These are phyloP conservation scores for Neofusicoccum sp. DNA, from an alignment of 2,329 filamentous ascomycete genomes.

Conservation along the genomic window DNA sequence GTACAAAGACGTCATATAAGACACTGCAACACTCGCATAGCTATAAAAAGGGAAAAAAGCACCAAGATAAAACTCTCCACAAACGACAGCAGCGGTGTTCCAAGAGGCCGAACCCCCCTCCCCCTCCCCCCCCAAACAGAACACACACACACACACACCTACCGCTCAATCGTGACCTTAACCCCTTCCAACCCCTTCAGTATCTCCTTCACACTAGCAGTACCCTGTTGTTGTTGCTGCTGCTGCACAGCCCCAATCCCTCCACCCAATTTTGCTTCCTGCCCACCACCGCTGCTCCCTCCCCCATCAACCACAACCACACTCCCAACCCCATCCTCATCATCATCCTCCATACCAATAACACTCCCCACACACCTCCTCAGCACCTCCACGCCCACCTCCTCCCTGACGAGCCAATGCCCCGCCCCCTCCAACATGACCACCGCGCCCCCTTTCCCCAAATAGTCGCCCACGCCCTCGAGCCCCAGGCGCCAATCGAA, in stretches of 20 bases:
- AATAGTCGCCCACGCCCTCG: conserved; percentile 56
- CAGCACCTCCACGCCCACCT: conserved; percentile 46
- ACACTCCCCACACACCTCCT: conserved; percentile 42
- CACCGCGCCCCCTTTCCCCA: conserved; percentile 54
- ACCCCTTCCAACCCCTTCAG: conserved; percentile 28
- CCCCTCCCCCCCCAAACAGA: neutral
- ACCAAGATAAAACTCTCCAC: neutral
- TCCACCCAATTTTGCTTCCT: neutral
- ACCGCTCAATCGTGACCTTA: conserved; percentile 26
- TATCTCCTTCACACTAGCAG: conserved; percentile 12
- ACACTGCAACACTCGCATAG: neutral
- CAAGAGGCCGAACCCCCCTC: too few species aligned
- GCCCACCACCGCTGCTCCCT: neutral
- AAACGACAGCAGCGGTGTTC: too few species aligned
- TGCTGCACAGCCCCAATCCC: neutral
- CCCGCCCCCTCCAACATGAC: conserved; percentile 50
- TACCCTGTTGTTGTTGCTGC: too few species aligned
- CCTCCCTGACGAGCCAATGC: conserved; percentile 58
- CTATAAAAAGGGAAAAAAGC: neutral
- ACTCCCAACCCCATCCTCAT: neutral
- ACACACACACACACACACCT: conserved; percentile 3
- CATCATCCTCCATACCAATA: conserved; percentile 29
- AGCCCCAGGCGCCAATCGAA: conserved; percentile 53
- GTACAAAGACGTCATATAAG: neutral
- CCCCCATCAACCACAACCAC: neutral